Conservation (phyloP, 2,329 filamentous ascomycete species). For the Fonsecaea erecta region DNA sequence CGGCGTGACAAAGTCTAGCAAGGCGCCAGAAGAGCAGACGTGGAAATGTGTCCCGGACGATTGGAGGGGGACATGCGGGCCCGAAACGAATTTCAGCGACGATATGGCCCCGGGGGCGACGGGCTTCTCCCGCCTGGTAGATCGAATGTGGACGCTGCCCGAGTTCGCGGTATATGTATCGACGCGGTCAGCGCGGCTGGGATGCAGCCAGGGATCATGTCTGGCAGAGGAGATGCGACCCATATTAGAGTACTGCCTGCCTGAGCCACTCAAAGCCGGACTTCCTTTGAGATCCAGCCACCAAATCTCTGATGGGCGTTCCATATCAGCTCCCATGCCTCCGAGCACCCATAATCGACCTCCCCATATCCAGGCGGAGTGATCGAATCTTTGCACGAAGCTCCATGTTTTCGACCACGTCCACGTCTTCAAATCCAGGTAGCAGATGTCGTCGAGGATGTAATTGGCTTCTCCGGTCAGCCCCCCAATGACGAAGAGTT, state of each 20-base stretch:
- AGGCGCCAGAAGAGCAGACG: constrained; percentile 86
- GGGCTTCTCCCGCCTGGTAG: constrained; percentile 54
- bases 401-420: constrained; percentile 97
- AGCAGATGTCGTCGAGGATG: constrained; percentile 94
- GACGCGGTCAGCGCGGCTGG: constrained; percentile 44
- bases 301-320: constrained; percentile 93
- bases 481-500: constrained; percentile 93
- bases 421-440: constrained; percentile 94
- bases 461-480: constrained; percentile 91
- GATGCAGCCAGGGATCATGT: constrained; percentile 47
- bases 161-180: constrained; percentile 74
- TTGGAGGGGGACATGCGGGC: constrained; percentile 82
- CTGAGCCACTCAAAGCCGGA: constrained; percentile 69
- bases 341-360: constrained; percentile 97
- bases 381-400: constrained; percentile 93
- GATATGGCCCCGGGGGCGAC: constrained; percentile 86
- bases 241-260: constrained; percentile 30
- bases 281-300: constrained; percentile 94
- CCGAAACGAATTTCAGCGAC: constrained; percentile 85
- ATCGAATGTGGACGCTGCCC: constrained; percentile 63
- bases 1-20: constrained; percentile 93
- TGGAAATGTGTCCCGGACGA: constrained; percentile 94
- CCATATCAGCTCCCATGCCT: constrained; percentile 93
- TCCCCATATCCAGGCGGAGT: constrained; percentile 90
- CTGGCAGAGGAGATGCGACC: constrained; percentile 36